Percentiles rank a stretch among this genome's conserved stretches.
phyloP scores from a whole-genome alignment of 805 yeast genomes.

The Dipodascus geniculatus region DNA sequence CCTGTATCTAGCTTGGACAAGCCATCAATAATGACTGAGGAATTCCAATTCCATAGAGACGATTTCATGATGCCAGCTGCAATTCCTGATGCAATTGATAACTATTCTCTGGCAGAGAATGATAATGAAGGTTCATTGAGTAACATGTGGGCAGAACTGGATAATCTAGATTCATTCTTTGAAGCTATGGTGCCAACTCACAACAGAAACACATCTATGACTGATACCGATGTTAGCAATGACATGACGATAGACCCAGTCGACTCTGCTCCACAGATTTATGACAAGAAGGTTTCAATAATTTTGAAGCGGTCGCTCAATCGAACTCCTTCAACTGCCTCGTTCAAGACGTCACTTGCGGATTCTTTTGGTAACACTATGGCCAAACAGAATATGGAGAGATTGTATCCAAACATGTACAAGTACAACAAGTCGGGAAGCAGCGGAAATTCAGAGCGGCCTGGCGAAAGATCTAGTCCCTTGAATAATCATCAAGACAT shows the following conservation, averaged over 20 bases:
- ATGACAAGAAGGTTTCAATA: slow-evolving; percentile 70
- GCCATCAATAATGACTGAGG: slow-evolving; percentile 11
- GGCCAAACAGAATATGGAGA: not conserved
- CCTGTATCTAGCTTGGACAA: slow-evolving; percentile 24
- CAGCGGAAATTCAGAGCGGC: not conserved
- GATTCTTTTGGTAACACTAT: slow-evolving; percentile 37
- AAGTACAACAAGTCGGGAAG: not conserved
- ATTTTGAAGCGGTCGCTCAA: slow-evolving; percentile 63
- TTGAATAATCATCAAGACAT: not conserved
- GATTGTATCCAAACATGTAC: not conserved
- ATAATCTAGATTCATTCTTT: slow-evolving; percentile 79
- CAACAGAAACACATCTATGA: slow-evolving; percentile 31
- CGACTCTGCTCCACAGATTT: slow-evolving; percentile 66
- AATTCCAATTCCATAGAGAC: slow-evolving; percentile 44
- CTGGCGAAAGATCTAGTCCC: not conserved
- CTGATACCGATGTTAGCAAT: slow-evolving; percentile 51
- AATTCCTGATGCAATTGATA: slow-evolving; percentile 29
- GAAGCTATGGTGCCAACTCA: slow-evolving; percentile 30
- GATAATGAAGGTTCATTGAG: slow-evolving; percentile 50
- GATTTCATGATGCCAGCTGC: slow-evolving; percentile 35
- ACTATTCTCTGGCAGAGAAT: slow-evolving; percentile 35
- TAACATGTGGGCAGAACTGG: slow-evolving; percentile 87
- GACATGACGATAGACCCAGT: slow-evolving; percentile 38
- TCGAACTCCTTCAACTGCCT: slow-evolving; percentile 60
- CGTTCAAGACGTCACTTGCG: slow-evolving; percentile 65